Evolutionary conservation across 202 grass and related monocot genomes (phyloP).

Genomic region (Zizania palustris): DNA sequence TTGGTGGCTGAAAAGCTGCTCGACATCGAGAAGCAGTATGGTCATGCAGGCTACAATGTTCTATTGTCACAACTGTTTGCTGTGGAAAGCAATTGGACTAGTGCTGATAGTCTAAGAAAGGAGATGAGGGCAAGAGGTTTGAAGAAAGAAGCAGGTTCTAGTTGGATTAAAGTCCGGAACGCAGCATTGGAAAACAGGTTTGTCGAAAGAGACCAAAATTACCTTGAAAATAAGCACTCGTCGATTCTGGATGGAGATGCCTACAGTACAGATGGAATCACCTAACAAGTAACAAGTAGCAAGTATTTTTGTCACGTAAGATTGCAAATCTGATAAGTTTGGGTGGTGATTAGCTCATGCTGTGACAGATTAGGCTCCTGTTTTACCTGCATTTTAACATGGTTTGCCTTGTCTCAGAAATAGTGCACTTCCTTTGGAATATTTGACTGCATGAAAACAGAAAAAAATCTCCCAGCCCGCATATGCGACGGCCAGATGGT

Average conservation of each 20-base stretch:
- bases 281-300: constrained; percentile 27
- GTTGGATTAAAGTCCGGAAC: constrained; percentile 60
- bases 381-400: background rate
- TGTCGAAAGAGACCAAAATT: constrained; percentile 38
- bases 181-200: constrained; percentile 33
- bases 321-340: constrained; percentile 25
- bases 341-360: constrained; percentile 2
- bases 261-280: constrained; percentile 34
- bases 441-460: constrained; percentile 6
- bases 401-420: constrained; percentile 18
- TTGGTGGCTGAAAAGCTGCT: constrained; percentile 62
- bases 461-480: background rate
- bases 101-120: constrained; percentile 72
- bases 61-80: constrained; percentile 71
- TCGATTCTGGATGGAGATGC: constrained; percentile 38
- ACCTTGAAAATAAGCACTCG: constrained; percentile 38
- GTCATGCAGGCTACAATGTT: constrained; percentile 69
- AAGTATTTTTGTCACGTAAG: constrained; percentile 5
- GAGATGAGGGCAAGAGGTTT: constrained; percentile 65
- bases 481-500: background rate
- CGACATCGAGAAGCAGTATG: constrained; percentile 63
- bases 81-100: constrained; percentile 61
- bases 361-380: background rate
- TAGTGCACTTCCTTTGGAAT: background rate
- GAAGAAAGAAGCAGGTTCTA: constrained; percentile 58